Conservation (phyloP, 345 rosid species). For the Acer yangbiense region DNA sequence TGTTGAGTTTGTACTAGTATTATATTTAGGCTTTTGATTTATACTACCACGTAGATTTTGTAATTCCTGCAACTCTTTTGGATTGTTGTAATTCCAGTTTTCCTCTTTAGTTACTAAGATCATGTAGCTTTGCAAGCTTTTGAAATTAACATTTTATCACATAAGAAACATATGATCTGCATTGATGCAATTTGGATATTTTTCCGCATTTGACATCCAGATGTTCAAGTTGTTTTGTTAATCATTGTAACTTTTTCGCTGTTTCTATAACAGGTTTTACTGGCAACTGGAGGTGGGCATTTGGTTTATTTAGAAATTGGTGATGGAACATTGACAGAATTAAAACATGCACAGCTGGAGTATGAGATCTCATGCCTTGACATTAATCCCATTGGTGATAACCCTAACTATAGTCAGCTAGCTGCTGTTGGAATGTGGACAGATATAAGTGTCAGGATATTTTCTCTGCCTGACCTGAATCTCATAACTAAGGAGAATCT, state of each 20-base stretch:
- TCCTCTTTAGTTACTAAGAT: not conserved
- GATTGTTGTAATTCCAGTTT: not conserved
- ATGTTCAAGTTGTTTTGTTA: not conserved
- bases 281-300: constrained; percentile 97
- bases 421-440: constrained; percentile 99
- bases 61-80: not conserved
- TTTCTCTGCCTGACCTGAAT: constrained; percentile 80
- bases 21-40: not conserved
- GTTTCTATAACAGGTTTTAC: constrained; percentile 58
- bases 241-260: not conserved
- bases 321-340: constrained; percentile 69
- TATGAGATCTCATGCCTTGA: constrained; percentile 94
- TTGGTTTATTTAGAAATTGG: constrained; percentile 92
- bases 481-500: constrained; percentile 77
- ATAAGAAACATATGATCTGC: not conserved
- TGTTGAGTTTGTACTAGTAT: too few species aligned
- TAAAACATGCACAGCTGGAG: constrained; percentile 71
- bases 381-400: constrained; percentile 85
- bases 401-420: constrained; percentile 69
- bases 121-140: too few species aligned
- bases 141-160: not conserved
- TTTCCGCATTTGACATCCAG: not conserved
- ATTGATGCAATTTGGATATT: not conserved
- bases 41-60: not conserved
- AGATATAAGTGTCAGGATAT: constrained; percentile 80